phyloP scores from a whole-genome alignment of 495 filamentous ascomycete genomes.

The Penicillium verhagenii region DNA sequence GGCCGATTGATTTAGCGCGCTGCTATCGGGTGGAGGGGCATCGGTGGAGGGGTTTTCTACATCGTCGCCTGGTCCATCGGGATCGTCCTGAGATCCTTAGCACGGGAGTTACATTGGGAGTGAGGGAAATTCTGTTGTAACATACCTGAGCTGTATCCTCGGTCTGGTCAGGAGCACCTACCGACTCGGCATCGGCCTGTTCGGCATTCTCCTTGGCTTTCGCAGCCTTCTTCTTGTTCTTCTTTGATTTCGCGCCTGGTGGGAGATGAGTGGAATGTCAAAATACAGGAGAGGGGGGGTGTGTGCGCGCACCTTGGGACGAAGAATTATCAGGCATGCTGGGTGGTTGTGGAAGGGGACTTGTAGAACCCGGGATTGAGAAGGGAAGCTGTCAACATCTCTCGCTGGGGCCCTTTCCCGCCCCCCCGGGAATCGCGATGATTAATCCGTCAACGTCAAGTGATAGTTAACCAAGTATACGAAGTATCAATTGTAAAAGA shows the following conservation, averaged over 20 bases:
- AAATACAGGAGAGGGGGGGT: neutral
- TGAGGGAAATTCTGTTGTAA: neutral
- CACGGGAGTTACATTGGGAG: conserved; percentile 1
- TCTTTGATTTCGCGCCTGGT: conserved; percentile 60
- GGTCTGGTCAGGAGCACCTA: conserved; percentile 13
- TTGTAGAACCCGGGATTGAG: neutral
- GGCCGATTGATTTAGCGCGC: neutral
- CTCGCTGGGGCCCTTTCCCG: conserved; percentile 20
- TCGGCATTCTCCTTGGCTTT: conserved; percentile 34
- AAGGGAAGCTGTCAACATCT: conserved; percentile 41
- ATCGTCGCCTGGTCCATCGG: conserved; percentile 13
- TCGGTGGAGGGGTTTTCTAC: conserved; percentile 10
- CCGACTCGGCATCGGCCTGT: conserved; percentile 12
- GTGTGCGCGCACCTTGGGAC: conserved; percentile 21
- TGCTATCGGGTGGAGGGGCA: conserved; percentile 18
- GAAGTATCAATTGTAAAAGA: no score
- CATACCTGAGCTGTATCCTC: conserved; percentile 17
- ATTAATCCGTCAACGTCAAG: conserved; percentile 21
- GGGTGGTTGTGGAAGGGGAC: conserved; percentile 4
- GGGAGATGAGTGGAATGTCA: neutral
- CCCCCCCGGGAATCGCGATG: conserved; percentile 18
- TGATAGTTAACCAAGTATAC: no score
- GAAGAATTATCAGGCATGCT: conserved; percentile 36
- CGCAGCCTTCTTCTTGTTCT: conserved; percentile 63
- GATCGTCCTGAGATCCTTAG: conserved; percentile 18